Percentiles rank a stretch among this genome's conserved stretches.
phyloP scores from a whole-genome alignment of 192 early-diverging fungal genomes.

The Umbelopsis sp. region DNA sequence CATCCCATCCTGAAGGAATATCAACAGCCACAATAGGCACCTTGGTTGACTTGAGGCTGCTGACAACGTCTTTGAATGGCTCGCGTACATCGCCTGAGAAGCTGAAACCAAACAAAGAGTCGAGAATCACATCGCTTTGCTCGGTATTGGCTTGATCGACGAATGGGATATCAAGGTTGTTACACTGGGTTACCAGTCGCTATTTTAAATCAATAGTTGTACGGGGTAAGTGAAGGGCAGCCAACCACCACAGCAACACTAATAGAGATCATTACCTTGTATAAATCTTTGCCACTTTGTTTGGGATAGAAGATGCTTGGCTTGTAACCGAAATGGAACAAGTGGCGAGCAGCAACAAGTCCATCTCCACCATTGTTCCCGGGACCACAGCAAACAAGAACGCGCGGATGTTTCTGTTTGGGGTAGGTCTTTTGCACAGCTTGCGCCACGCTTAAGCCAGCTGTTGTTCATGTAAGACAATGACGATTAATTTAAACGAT shows the following conservation, averaged over 20 bases:
- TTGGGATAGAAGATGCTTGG: conserved; percentile 85
- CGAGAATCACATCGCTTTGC: conserved; percentile 72
- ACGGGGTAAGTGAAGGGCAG: not conserved
- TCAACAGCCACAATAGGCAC: conserved; percentile 76
- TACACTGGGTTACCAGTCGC: conserved; percentile 74
- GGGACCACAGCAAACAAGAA: conserved; percentile 77
- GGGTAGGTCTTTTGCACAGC: conserved; percentile 76
- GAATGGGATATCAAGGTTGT: conserved; percentile 66
- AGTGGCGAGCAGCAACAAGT: conserved; percentile 91
- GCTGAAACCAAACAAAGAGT: conserved; percentile 93
- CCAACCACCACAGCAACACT: not conserved
- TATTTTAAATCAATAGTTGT: conserved; percentile 19
- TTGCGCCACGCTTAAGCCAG: conserved; percentile 91
- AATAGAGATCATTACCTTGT: conserved; percentile 42
- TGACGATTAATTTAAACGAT: conserved; percentile 16
- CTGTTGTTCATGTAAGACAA: conserved; percentile 43
- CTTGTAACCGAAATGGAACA: conserved; percentile 87
- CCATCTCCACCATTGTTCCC: conserved; percentile 97
- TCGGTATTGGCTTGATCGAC: conserved; percentile 33
- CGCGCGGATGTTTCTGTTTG: conserved; percentile 45
- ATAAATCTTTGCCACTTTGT: conserved; percentile 72
- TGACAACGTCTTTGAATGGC: conserved; percentile 73
- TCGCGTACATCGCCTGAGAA: conserved; percentile 78
- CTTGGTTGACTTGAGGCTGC: conserved; percentile 37
- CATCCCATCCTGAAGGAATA: conserved; percentile 95